These are phyloP conservation scores for Wolfiporia cocos DNA, from an alignment of 1,284 basidiomycete genomes.

Conservation along the genomic window DNA sequence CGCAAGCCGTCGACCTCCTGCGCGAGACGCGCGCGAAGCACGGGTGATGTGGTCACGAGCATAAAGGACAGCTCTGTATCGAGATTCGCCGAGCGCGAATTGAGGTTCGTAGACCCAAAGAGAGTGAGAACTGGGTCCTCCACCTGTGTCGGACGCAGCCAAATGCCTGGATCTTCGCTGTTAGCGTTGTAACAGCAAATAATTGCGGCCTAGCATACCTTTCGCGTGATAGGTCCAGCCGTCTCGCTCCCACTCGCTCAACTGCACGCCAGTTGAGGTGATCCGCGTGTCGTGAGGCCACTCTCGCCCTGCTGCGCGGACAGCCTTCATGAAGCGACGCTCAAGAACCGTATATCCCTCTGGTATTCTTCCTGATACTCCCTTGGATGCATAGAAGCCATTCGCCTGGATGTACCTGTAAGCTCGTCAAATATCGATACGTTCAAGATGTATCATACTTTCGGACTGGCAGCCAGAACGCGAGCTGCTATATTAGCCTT, in stretches of 20 bases:
- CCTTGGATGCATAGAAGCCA: constrained; percentile 88
- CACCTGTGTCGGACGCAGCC: constrained; percentile 61
- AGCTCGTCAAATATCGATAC: constrained; percentile 1
- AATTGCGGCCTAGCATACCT: constrained; percentile 42
- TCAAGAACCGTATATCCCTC: constrained; percentile 93
- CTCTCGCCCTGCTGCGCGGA: constrained; percentile 42
- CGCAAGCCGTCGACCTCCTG: constrained; percentile 43
- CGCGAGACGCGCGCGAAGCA: constrained; percentile 33
- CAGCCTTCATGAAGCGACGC: constrained; percentile 74
- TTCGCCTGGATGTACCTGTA: constrained; percentile 61
- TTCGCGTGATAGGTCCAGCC: constrained; percentile 99
- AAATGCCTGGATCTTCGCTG: constrained; percentile 61
- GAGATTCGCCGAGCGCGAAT: constrained; percentile 84
- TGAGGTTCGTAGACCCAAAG: constrained; percentile 95
- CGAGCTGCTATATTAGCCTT: constrained; percentile 56
- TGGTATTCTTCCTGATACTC: constrained; percentile 89
- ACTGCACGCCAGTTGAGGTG: constrained; percentile 46
- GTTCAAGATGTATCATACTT: constrained; percentile 38
- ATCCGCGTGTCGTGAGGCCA: constrained; percentile 30
- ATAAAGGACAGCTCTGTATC: constrained; percentile 93
- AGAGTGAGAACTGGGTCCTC: constrained; percentile 72
- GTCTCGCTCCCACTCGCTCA: constrained; percentile 84
- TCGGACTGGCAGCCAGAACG: constrained; percentile 84
- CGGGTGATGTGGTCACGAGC: constrained; percentile 59
- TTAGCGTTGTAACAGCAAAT: constrained; percentile 4